Evolutionary conservation across 2,329 filamentous ascomycete genomes (phyloP).

Genomic region (Zopfia rhizophila): DNA sequence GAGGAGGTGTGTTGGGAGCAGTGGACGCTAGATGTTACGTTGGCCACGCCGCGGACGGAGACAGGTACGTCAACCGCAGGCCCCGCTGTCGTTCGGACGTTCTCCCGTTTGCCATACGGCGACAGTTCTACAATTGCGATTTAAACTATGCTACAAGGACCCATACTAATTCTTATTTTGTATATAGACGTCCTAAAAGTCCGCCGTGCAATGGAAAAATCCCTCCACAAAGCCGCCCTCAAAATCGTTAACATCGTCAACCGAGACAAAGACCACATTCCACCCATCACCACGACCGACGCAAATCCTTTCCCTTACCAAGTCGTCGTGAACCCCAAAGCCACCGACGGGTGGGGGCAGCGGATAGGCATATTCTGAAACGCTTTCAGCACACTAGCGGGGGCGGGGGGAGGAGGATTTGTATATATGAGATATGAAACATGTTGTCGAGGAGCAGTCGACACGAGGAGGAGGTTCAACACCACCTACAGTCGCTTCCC

Average conservation of each 20-base stretch:
- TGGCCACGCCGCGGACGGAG: slow-evolving; percentile 88
- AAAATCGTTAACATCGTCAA: slow-evolving; percentile 92
- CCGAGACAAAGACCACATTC: slow-evolving; percentile 92
- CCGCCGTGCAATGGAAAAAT: slow-evolving; percentile 89
- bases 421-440: slow-evolving; percentile 30
- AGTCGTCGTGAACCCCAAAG: slow-evolving; percentile 85
- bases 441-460: slow-evolving; percentile 14
- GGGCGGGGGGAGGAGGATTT: slow-evolving; percentile 13
- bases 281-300: slow-evolving; percentile 91
- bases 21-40: slow-evolving; percentile 94
- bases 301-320: slow-evolving; percentile 95
- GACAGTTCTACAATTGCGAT: too few relatives aligned
- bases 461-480: slow-evolving; percentile 39
- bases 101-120: neutral
- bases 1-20: slow-evolving; percentile 98
- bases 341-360: slow-evolving; percentile 77
- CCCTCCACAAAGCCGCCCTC: slow-evolving; percentile 84
- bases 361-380: slow-evolving; percentile 69
- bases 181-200: slow-evolving; percentile 83
- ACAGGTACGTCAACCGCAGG: slow-evolving; percentile 69
- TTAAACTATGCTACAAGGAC: neutral
- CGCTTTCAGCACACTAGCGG: neutral
- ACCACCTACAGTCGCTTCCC: slow-evolving; percentile 21
- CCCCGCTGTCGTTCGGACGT: neutral
- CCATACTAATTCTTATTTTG: neutral